Evolutionary conservation across 306 rosid genomes (phyloP).

Genomic region (Vigna mungo): DNA sequence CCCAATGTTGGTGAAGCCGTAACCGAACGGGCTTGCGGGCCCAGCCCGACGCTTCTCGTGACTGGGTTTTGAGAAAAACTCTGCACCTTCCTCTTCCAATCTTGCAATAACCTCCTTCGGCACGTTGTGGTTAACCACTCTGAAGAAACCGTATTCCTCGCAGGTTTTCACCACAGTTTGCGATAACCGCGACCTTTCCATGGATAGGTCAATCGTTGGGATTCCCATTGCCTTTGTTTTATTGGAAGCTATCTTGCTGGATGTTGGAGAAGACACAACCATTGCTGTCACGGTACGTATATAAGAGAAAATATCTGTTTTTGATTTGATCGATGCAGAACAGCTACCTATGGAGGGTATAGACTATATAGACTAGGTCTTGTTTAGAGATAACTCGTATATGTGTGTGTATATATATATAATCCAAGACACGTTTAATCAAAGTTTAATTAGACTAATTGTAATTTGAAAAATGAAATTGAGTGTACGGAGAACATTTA

Average conservation of each 20-base stretch:
- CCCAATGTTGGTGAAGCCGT: conserved; percentile 85
- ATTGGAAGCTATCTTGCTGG: conserved; percentile 44
- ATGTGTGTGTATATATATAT: not conserved
- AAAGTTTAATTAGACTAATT: not conserved
- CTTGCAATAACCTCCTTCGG: conserved; percentile 53
- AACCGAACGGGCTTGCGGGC: conserved; percentile 82
- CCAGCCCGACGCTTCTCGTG: conserved; percentile 69
- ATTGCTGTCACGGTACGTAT: conserved; percentile 33
- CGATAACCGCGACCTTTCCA: conserved; percentile 57
- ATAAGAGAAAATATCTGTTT: not conserved
- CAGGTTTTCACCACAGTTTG: conserved; percentile 63
- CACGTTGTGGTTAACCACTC: conserved; percentile 80
- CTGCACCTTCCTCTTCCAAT: conserved; percentile 62
- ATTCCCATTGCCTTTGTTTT: conserved; percentile 70
- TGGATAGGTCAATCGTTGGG: conserved; percentile 80
- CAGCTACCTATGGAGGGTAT: not conserved
- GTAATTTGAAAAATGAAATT: conserved; percentile 33
- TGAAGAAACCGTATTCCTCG: conserved; percentile 83
- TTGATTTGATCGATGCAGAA: not conserved
- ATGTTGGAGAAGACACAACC: conserved; percentile 67
- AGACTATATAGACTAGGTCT: not conserved
- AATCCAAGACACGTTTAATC: too few species aligned
- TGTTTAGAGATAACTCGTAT: conserved; percentile 41
- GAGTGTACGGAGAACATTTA: conserved; percentile 16
- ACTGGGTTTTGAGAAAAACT: conserved; percentile 61